These are phyloP conservation scores for Penicillium sp. DNA, from an alignment of 2,329 filamentous ascomycete genomes.

Conservation along the genomic window DNA sequence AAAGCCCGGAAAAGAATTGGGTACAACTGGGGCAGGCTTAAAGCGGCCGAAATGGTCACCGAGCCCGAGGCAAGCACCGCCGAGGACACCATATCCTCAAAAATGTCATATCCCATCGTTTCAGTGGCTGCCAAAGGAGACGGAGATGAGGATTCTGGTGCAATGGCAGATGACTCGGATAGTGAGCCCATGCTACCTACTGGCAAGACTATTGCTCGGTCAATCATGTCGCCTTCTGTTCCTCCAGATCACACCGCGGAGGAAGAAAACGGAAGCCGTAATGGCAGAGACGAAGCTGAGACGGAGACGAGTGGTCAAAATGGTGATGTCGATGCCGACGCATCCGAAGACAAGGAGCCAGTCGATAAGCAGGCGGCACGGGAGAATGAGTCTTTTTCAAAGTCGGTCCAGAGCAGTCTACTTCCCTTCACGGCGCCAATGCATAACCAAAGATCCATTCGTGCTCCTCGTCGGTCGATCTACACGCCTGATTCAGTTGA, in stretches of 20 bases:
- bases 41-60: background rate
- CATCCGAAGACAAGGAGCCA: background rate
- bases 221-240: slow-evolving; percentile 1
- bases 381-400: background rate
- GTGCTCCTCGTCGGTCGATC: slow-evolving; percentile 2
- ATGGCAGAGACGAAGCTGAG: background rate
- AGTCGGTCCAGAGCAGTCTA: background rate
- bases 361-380: background rate
- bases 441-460: background rate
- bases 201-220: background rate
- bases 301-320: too few relatives aligned
- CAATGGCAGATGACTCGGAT: background rate
- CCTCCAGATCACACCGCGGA: background rate
- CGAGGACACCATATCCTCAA: background rate
- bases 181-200: background rate
- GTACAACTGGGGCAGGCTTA: background rate
- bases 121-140: background rate
- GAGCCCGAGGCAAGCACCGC: background rate
- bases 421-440: background rate
- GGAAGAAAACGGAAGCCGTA: background rate
- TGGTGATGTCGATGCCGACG: background rate
- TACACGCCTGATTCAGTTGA: slow-evolving; percentile 3
- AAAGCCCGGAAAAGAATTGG: background rate
- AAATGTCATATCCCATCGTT: background rate
- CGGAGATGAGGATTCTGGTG: background rate